Conservation (phyloP, 495 filamentous ascomycete genomes). For the Sabuloglossum arenarium region DNA sequence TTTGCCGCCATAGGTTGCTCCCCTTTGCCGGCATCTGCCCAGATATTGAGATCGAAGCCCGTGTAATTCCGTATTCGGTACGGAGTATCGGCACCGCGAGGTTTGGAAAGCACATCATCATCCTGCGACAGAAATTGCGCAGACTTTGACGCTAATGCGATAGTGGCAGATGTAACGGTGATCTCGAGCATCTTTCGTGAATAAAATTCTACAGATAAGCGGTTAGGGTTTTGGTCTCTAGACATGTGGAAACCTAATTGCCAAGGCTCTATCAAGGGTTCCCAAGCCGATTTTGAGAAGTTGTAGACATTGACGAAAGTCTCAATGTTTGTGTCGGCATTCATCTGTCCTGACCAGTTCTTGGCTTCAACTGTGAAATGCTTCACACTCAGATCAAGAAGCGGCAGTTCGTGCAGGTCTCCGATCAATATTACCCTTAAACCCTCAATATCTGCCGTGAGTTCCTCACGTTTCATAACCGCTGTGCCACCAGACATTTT, state of each 20-base stretch:
- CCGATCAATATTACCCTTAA: constrained; percentile 85
- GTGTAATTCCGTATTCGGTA: constrained; percentile 91
- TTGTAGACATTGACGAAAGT: constrained; percentile 95
- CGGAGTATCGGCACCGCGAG: constrained; percentile 74
- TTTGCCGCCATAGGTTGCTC: constrained; percentile 50
- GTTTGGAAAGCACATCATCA: constrained; percentile 86
- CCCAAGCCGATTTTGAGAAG: constrained; percentile 97
- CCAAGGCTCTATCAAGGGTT: constrained; percentile 93
- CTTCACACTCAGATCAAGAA: constrained; percentile 87
- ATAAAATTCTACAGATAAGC: constrained; percentile 61
- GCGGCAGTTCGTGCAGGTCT: constrained; percentile 81
- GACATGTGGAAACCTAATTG: constrained; percentile 78
- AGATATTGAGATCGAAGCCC: constrained; percentile 70
- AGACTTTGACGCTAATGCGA: constrained; percentile 81
- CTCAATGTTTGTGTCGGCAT: constrained; percentile 71
- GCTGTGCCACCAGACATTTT: constrained; percentile 23
- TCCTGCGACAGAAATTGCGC: constrained; percentile 74
- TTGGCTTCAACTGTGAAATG: constrained; percentile 62
- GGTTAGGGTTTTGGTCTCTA: constrained; percentile 51
- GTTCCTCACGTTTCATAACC: constrained; percentile 57
- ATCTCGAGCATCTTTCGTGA: constrained; percentile 81
- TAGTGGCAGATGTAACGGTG: constrained; percentile 81
- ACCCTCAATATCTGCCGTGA: constrained; percentile 69
- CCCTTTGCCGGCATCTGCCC: constrained; percentile 47
- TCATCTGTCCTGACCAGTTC: constrained; percentile 80